Base-by-base conservation (phyloP, 192 early-diverging fungal genomes). In the Paraglomus brasilianum region DNA sequence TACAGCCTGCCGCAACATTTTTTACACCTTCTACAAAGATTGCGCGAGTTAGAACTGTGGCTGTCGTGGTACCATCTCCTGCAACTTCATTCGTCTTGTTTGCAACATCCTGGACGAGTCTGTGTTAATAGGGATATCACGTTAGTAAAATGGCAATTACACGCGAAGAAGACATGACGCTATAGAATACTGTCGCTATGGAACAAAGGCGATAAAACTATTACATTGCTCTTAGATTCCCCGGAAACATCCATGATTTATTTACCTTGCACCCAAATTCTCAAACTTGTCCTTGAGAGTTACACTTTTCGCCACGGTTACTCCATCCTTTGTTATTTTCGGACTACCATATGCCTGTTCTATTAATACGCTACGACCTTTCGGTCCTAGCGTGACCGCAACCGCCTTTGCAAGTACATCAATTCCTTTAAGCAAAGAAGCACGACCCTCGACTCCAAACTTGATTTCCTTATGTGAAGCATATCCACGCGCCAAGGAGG, bases 281-380 rank as follows among this genome's bases (percentile, higher is more conserved):
- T 99, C 98, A 76, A 99, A 95, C 81, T 94, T 95, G 83, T 99
- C 94, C 78, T 98, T 92, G 41, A 99, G 87, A 41, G 87, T 83
- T 79, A 99, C 95, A 71, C 93, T 89, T 85, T 98, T 98, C 61
- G 98, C 98, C 21, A 99, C 98, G 56, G 98, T 95, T 45, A 99
- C 98, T 79, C 98, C 98, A 80, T 99, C 98, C 91, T 99, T 99
- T 78, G 98, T 99, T 83, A 99, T 99, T 87, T 98, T 98, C 70
- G 97, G 97, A 44, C 89, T 87, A 43, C 96, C 97, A 70, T 96
- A 99, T 43, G 93, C 77, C 80, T 99, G 97, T 79, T 97, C 94
- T 76, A 99, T 99, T 69, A 99, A 84, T 19, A 99, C 98, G 77
- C 97, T 97, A 74, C 98, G 88, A 74, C 98, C 98, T 84, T 98